Base-by-base conservation (phyloP, 148 eudicot genomes). In the Fallopia convolvulus region DNA sequence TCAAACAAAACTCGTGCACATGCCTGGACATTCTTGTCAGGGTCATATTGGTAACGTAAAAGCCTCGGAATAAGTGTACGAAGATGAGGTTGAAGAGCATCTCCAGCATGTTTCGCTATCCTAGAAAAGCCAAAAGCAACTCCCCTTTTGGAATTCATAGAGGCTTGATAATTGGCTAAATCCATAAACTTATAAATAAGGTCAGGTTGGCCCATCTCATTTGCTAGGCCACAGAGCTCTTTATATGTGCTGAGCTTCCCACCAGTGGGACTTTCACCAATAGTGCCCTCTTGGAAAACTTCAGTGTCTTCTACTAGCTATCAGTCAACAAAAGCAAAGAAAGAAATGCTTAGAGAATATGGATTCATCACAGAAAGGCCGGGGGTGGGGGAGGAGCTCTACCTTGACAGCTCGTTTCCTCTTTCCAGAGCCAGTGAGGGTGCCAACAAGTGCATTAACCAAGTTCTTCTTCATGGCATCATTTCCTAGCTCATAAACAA, bases 121-220 rank as follows among this genome's bases (percentile, higher is more conserved):
- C 90, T 94, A 47, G 99, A 94, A 82, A 94, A 94, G 39, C 99
- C 99, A 89, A 92, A 94, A 72, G 99, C 99, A 80, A 93, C 99
- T 79, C 97, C 99, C 83, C 99, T 89, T 85, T 94, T 94, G 56
- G 99, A 94, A 84, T 89, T 94, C 75, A 94, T 72, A 84, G 99
- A 90, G 60, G 94, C 91, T 77, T 94, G 99, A 85, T 94, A 91
- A 86, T 94, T 94, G 70, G 99, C 97, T 65, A 94, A 82, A 83
- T 94, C 99, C 99, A 94, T 94, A 83, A 94, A 92, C 79, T 94
- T 94, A 78, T 94, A 94, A 41, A 94, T 89, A 40, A 94, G 85
- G 80, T 94, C 99, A 60, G 99, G 99, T 75, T 94, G 99, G 49
- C 99, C 99, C 97, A 94, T 94, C 84, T 94, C 99, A 75, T 90